Conservation (phyloP, 345 rosid genomes). For the Hypericum androsaemum region DNA sequence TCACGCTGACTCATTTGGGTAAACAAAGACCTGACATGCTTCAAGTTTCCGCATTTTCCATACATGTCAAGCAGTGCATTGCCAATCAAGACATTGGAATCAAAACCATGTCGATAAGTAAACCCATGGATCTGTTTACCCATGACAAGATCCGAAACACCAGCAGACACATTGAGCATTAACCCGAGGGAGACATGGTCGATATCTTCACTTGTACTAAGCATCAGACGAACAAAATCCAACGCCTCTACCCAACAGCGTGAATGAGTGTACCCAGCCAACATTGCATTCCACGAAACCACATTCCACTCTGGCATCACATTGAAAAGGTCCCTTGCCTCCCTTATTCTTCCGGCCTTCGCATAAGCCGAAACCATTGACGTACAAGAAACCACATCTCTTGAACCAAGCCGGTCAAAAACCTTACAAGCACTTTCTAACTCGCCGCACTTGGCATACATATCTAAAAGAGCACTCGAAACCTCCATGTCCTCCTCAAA, state of each 20-base stretch:
- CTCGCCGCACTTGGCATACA: slow-evolving; percentile 59
- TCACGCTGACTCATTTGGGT: slow-evolving; percentile 58
- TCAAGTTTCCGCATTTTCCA: slow-evolving; percentile 49
- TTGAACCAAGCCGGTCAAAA: slow-evolving; percentile 41
- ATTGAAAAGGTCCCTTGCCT: slow-evolving; percentile 64
- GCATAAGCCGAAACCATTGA: slow-evolving; percentile 65
- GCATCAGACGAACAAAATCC: slow-evolving; percentile 43
- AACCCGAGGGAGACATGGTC: slow-evolving; percentile 57
- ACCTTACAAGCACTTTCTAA: slow-evolving; percentile 50
- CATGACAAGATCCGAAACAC: slow-evolving; percentile 54
- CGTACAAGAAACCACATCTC: slow-evolving; percentile 63
- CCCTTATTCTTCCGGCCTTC: slow-evolving; percentile 39
- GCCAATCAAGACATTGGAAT: slow-evolving; percentile 40
- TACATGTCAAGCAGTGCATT: slow-evolving; percentile 76
- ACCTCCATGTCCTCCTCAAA: slow-evolving; percentile 43
- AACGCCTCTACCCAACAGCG: slow-evolving; percentile 59
- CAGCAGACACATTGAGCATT: slow-evolving; percentile 54
- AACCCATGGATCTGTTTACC: slow-evolving; percentile 78
- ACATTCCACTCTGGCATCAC: slow-evolving; percentile 67
- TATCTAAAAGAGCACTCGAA: slow-evolving; percentile 49
- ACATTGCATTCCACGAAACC: slow-evolving; percentile 77
- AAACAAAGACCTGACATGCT: slow-evolving; percentile 47
- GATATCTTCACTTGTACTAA: slow-evolving; percentile 28
- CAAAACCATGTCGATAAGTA: slow-evolving; percentile 44
- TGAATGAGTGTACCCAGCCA: slow-evolving; percentile 54